Base-by-base conservation (phyloP, 2,329 filamentous ascomycete genomes). In the Ophiostoma novo-ulmi region DNA sequence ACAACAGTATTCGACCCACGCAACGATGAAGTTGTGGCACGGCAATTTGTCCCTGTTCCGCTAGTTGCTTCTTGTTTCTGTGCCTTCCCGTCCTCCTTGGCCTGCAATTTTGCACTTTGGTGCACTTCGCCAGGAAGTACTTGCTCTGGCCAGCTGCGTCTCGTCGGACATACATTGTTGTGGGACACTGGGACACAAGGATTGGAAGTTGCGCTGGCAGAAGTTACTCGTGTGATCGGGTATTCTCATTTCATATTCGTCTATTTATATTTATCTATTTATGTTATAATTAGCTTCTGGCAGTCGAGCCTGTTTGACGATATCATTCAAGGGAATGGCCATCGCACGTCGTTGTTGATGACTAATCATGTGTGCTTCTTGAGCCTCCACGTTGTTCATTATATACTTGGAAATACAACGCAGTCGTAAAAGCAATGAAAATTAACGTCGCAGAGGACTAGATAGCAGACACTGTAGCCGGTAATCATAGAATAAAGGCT, bases 1-100 rank as follows among this genome's bases (percentile, higher is more conserved):
- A 71, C 70, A 36, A 20, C 70, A 69, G 67, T 17, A 68, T 55
- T 20, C 38, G 6, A 69, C 22, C 14, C 31, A 38, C 69, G 36
- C 38, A 35, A 3, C 22, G 35, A 41, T n/a, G 65, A 48, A 67
- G 65, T 39, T 48, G 65, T 67, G 39, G 20, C 38, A 44, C 65
- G 65, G 39, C 17, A 22, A 67, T 48, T 11, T 41, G 38, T 17
- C 8, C 22, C 22, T 41, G 41, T n/a, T 55, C 38, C 22, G 58
- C 58, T 63, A 14, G 22, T 63, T 8, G 39, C 39, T 67, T 55
- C 66, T 5, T 39, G 65, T 44, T 67, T 65, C 5, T 38, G 63
- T 17, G n/a, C 36, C 63, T 65, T 39, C 35, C 63, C 26, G 14
- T 14, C 22, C n/a, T 63, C 22, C n/a, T 63, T 26, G 58, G 26